Conservation (phyloP, 768 basidiomycete species). For the Fomitopsis serialis region DNA sequence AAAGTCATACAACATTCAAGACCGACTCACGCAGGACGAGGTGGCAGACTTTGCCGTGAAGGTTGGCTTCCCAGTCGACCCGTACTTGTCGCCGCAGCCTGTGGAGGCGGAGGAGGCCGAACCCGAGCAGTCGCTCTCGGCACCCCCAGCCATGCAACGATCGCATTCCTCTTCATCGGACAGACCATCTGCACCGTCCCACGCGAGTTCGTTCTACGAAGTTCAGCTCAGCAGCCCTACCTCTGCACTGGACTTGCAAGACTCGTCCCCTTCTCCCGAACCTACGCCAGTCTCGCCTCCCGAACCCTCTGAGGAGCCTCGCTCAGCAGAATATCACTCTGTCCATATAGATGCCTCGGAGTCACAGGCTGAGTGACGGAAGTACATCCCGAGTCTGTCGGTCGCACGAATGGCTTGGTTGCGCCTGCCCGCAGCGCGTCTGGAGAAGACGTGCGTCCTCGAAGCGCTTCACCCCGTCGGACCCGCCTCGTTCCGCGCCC, state of each 20-base stretch:
- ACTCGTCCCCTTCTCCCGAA: not conserved
- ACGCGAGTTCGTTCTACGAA: slow-evolving; percentile 19
- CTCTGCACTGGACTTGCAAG: slow-evolving; percentile 6
- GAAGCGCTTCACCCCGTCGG: slow-evolving; percentile 6
- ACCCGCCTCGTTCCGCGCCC: slow-evolving; percentile 1
- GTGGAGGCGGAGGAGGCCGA: not conserved
- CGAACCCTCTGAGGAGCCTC: slow-evolving; percentile 7
- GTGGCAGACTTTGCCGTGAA: slow-evolving; percentile 23
- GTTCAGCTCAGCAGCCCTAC: slow-evolving; percentile 17
- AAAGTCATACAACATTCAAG: slow-evolving; percentile 34
- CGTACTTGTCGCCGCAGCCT: slow-evolving; percentile 13
- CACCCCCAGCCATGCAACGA: slow-evolving; percentile 18
- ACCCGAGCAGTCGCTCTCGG: slow-evolving; percentile 10
- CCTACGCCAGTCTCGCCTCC: slow-evolving; percentile 8
- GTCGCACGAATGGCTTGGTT: not conserved
- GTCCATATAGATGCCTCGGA: slow-evolving; percentile 17
- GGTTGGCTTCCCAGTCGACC: slow-evolving; percentile 27
- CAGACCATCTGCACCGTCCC: slow-evolving; percentile 13
- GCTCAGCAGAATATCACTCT: slow-evolving; percentile 10
- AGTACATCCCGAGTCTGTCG: not conserved
- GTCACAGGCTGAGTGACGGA: not conserved
- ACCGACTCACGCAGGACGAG: slow-evolving; percentile 29
- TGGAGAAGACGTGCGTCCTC: slow-evolving; percentile 8
- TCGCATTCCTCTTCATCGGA: slow-evolving; percentile 9
- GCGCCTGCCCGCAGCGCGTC: slow-evolving; percentile 5